These are phyloP conservation scores for Hyphodiscus sp. DNA, from an alignment of 2,329 filamentous ascomycete genomes.

Conservation along the genomic window DNA sequence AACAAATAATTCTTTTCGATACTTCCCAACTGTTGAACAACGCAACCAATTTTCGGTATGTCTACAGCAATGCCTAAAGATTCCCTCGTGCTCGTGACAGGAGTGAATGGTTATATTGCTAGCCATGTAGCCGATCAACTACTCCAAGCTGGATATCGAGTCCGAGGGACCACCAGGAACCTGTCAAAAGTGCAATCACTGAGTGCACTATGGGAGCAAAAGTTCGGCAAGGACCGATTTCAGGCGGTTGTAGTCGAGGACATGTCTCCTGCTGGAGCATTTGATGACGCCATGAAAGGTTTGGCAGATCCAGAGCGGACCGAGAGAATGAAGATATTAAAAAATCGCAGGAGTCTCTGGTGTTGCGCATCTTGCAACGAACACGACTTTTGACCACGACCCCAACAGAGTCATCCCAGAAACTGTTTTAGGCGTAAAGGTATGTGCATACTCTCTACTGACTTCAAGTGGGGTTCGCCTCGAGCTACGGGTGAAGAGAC, in stretches of 20 bases:
- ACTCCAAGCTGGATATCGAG: conserved; percentile 35
- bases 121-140: conserved; percentile 36
- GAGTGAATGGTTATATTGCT: conserved; percentile 36
- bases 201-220: conserved; percentile 25
- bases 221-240: conserved; percentile 30
- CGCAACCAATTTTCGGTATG: too few relatives aligned
- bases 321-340: background rate
- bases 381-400: conserved; percentile 30
- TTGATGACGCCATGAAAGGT: conserved; percentile 25
- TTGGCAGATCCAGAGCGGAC: background rate
- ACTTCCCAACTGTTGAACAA: too few relatives aligned
- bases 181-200: conserved; percentile 31
- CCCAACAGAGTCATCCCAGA: conserved; percentile 34
- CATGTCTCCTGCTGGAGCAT: conserved; percentile 25
- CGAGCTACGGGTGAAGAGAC: background rate
- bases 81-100: conserved; percentile 36
- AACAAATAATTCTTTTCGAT: too few relatives aligned
- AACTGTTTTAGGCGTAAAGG: conserved; percentile 25
- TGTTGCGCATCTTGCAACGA: conserved; percentile 35
- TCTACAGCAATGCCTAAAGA: conserved; percentile 19
- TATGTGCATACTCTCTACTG: too few relatives aligned
- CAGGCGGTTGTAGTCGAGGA: conserved; percentile 32
- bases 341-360: conserved; percentile 20
- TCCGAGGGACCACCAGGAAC: conserved; percentile 39
- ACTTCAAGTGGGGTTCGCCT: too few relatives aligned